Evolutionary conservation across 2,329 filamentous ascomycete species (phyloP).

Genomic region (Dactylonectria macrodidyma): DNA sequence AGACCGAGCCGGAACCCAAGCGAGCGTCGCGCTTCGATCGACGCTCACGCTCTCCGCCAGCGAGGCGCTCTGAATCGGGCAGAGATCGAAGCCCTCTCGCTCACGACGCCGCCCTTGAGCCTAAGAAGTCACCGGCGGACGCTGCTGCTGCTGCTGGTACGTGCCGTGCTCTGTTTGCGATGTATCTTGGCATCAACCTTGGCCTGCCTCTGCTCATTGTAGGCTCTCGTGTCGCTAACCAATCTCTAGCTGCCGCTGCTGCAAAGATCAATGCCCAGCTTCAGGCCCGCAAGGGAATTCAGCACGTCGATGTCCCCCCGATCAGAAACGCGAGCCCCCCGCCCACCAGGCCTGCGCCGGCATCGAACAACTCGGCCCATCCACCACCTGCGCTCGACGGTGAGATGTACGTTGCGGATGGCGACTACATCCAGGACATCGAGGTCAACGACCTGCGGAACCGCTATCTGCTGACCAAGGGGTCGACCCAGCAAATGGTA

Average conservation of each 20-base stretch:
- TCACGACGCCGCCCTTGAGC: slow-evolving; percentile 60
- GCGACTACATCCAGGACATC: slow-evolving; percentile 98
- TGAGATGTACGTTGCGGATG: slow-evolving; percentile 94
- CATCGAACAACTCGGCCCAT: slow-evolving; percentile 50
- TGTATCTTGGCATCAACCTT: slow-evolving; percentile 17
- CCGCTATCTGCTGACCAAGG: slow-evolving; percentile 96
- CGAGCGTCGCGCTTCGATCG: slow-evolving; percentile 88
- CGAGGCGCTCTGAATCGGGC: slow-evolving; percentile 74
- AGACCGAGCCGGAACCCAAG: slow-evolving; percentile 86
- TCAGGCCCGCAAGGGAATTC: slow-evolving; percentile 88
- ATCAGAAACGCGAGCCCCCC: slow-evolving; percentile 72
- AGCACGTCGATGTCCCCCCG: slow-evolving; percentile 90
- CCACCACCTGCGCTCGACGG: slow-evolving; percentile 77
- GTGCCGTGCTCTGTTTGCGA: slow-evolving; percentile 41
- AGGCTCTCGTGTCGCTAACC: slow-evolving; percentile 18
- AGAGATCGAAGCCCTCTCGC: slow-evolving; percentile 86
- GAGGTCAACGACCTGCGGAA: slow-evolving; percentile 99
- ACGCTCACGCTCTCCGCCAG: slow-evolving; percentile 86
- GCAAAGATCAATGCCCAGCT: slow-evolving; percentile 89
- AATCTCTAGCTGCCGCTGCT: slow-evolving; percentile 81
- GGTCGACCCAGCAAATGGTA: slow-evolving; percentile 99
- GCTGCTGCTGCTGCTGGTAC: slow-evolving; percentile 85
- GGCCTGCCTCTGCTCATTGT: slow-evolving; percentile 22
- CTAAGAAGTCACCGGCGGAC: slow-evolving; percentile 70
- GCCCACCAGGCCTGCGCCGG: slow-evolving; percentile 56